These are phyloP conservation scores for Kokia cookei DNA, from an alignment of 441 rosid genomes.

Conservation along the genomic window DNA sequence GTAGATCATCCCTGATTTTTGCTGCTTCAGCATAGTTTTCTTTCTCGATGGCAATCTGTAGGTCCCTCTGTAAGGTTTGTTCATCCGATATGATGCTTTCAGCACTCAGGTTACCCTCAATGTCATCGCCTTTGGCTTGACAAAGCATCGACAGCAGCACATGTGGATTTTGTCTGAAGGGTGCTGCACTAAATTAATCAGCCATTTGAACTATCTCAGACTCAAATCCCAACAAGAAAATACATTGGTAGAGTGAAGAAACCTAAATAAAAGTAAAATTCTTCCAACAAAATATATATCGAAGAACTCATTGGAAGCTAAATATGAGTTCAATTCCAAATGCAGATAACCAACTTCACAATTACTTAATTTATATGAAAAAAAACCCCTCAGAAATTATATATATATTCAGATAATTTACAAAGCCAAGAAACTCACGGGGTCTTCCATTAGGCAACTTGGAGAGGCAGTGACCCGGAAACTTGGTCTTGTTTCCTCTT, in stretches of 20 bases:
- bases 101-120: conserved; percentile 38
- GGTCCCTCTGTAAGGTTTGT: conserved; percentile 49
- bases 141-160: conserved; percentile 28
- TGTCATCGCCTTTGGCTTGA: conserved; percentile 46
- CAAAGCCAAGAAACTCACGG: conserved; percentile 28
- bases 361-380: not conserved
- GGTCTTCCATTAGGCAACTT: conserved; percentile 25
- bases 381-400: not conserved
- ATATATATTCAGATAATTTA: not conserved
- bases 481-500: not conserved
- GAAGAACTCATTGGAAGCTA: not conserved
- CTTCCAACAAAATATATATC: not conserved
- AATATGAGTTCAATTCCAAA: not conserved
- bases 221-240: not conserved
- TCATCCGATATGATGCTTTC: conserved; percentile 52
- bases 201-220: conserved; percentile 13
- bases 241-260: not conserved
- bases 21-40: conserved; percentile 84
- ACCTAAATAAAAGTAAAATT: not conserved
- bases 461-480: conserved; percentile 10
- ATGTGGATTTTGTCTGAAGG: conserved; percentile 18
- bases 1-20: conserved; percentile 59
- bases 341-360: not conserved
- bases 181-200: conserved; percentile 26
- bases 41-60: conserved; percentile 60